Evolutionary conservation across 441 rosid species (phyloP).

Genomic region (Eutrema salsugineum): DNA sequence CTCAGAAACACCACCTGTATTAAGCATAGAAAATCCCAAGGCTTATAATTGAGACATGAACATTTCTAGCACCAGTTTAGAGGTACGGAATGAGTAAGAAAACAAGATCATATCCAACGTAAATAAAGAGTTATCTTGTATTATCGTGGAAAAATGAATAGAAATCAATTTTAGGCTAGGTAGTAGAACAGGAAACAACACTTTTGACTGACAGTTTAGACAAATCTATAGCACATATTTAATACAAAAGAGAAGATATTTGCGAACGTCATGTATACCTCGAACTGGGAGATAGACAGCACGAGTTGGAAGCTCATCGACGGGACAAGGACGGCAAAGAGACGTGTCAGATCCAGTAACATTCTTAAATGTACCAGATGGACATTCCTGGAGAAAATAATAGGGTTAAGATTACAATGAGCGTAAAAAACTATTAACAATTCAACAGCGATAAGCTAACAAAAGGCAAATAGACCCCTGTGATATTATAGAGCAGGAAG

Average conservation of each 20-base stretch:
- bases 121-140: not conserved
- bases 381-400: constrained; percentile 81
- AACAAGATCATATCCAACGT: not conserved
- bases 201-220: constrained; percentile 1
- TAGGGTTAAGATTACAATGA: constrained; percentile 6
- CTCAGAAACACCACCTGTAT: constrained; percentile 86
- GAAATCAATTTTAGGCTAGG: constrained; percentile 2
- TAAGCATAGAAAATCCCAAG: constrained; percentile 15
- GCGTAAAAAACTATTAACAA: constrained; percentile 1
- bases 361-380: constrained; percentile 88
- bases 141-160: not conserved
- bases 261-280: constrained; percentile 45
- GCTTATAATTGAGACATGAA: constrained; percentile 4
- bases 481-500: constrained; percentile 8
- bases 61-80: constrained; percentile 1
- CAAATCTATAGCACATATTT: not conserved
- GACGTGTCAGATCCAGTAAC: constrained; percentile 78
- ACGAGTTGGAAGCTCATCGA: constrained; percentile 82
- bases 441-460: not conserved
- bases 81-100: not conserved
- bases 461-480: constrained; percentile 9
- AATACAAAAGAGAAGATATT: constrained; percentile 12
- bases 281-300: constrained; percentile 75
- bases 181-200: not conserved
- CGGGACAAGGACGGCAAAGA: constrained; percentile 81